Percentiles rank a stretch among this genome's conserved stretches.
Evolutionary conservation across 202 grass and related monocot species (phyloP).

Genomic region (Cymbopogon flexuosus): DNA sequence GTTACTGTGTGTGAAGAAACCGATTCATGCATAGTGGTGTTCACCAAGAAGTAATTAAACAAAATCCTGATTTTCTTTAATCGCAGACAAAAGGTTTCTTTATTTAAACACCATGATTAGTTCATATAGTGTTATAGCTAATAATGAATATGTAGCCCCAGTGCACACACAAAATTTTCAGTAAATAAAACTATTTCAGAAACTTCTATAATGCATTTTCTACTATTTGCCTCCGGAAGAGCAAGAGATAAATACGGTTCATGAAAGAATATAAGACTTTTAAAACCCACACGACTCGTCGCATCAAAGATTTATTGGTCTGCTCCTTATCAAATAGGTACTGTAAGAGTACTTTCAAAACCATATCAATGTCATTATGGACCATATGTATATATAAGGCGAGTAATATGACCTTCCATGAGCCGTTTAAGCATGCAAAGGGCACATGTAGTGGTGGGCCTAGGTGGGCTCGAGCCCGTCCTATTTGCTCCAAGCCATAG

Average conservation of each 20-base stretch:
- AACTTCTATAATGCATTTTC: not conserved
- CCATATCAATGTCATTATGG: not conserved
- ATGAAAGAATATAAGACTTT: not conserved
- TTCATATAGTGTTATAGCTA: not conserved
- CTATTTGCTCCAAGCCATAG: not conserved
- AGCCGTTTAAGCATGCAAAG: not conserved
- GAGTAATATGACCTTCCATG: not conserved
- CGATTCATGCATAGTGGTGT: no score
- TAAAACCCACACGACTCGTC: not conserved
- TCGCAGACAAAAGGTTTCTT: not conserved
- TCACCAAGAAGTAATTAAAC: no score
- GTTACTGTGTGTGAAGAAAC: no score
- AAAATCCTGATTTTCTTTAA: no score
- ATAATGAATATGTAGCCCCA: not conserved
- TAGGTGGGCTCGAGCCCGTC: not conserved
- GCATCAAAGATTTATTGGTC: not conserved
- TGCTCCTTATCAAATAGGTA: not conserved
- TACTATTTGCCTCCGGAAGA: not conserved
- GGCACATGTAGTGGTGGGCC: not conserved
- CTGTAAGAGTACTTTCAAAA: not conserved
- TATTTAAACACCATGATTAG: not conserved
- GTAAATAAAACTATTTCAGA: not conserved
- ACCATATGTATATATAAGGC: not conserved
- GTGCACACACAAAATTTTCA: not conserved
- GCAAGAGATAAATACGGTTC: not conserved